These are phyloP conservation scores for Cryptococcus depauperatus DNA, from an alignment of 1,284 basidiomycete genomes.

Conservation along the genomic window DNA sequence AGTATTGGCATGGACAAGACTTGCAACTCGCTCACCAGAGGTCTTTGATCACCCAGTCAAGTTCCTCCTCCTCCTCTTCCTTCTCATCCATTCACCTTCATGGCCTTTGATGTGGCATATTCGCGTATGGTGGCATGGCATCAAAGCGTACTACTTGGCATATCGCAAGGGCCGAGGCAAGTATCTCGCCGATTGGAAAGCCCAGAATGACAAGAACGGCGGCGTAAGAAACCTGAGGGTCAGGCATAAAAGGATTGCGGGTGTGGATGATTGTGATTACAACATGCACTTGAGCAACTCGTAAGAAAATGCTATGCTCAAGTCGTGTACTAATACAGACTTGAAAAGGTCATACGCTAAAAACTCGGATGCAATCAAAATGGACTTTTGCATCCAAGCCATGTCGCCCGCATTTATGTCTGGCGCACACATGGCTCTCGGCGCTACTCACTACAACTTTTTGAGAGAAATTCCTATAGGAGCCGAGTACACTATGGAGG, in stretches of 20 bases:
- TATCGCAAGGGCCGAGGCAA: conserved; percentile 21
- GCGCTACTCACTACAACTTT: conserved; percentile 64
- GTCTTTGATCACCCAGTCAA: conserved; percentile 28
- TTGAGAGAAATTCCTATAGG: conserved; percentile 71
- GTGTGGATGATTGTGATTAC: conserved; percentile 44
- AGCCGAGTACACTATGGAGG: conserved; percentile 59
- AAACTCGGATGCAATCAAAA: conserved; percentile 51
- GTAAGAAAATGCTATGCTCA: conserved; percentile 16
- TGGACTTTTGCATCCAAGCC: conserved; percentile 49
- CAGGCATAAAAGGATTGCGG: conserved; percentile 26
- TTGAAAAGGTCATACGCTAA: conserved; percentile 38
- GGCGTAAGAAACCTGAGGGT: conserved; percentile 22
- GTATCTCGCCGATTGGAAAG: conserved; percentile 29
- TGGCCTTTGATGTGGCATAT: conserved; percentile 43
- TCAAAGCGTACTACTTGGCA: conserved; percentile 26
- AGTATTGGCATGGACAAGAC: too few relatives aligned
- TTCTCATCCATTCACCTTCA: conserved; percentile 37
- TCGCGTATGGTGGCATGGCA: conserved; percentile 32
- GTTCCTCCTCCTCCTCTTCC: conserved; percentile 33
- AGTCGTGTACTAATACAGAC: too few relatives aligned
- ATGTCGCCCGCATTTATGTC: conserved; percentile 59
- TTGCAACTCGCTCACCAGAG: too few relatives aligned
- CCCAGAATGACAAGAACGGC: conserved; percentile 17
- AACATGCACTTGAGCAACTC: conserved; percentile 45
- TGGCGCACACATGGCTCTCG: conserved; percentile 63